A percentile compares a stretch with the other conserved stretches of the same genome.
Conservation (phyloP, 805 yeast species). For the Suhomyces emberorum region DNA sequence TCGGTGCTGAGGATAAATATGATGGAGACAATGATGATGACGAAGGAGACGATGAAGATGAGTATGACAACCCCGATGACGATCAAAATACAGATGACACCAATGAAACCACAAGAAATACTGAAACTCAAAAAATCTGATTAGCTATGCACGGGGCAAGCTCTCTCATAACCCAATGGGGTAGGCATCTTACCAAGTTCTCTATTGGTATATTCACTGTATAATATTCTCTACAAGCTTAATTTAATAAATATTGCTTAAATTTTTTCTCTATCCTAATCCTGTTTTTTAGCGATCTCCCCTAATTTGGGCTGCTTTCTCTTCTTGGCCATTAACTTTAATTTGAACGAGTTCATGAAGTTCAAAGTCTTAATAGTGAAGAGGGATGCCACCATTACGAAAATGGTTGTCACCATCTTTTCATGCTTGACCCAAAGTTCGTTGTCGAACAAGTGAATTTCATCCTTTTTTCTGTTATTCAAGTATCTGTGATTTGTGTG, state of each 20-base stretch:
- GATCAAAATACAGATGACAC: slow-evolving; percentile 1
- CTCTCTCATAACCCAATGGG: too few species aligned
- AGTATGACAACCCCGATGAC: not conserved
- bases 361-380: slow-evolving; percentile 14
- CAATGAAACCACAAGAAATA: not conserved
- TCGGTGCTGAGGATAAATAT: not conserved
- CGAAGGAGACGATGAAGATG: not conserved
- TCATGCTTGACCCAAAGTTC: slow-evolving; percentile 53
- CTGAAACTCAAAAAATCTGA: not conserved
- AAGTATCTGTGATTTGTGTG: slow-evolving; percentile 32
- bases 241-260: too few species aligned
- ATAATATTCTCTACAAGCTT: too few species aligned
- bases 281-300: slow-evolving; percentile 1
- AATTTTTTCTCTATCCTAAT: not conserved
- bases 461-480: slow-evolving; percentile 26
- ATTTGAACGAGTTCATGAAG: slow-evolving; percentile 2
- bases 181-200: too few species aligned
- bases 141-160: too few species aligned
- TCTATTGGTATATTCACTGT: too few species aligned
- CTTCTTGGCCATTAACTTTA: not conserved
- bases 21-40: not conserved
- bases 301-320: not conserved
- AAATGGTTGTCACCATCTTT: slow-evolving; percentile 39
- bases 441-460: slow-evolving; percentile 40
- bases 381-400: slow-evolving; percentile 20